These are phyloP conservation scores for Aphelidium insulamus DNA, from an alignment of 371 early-diverging fungal species.

Conservation along the genomic window DNA sequence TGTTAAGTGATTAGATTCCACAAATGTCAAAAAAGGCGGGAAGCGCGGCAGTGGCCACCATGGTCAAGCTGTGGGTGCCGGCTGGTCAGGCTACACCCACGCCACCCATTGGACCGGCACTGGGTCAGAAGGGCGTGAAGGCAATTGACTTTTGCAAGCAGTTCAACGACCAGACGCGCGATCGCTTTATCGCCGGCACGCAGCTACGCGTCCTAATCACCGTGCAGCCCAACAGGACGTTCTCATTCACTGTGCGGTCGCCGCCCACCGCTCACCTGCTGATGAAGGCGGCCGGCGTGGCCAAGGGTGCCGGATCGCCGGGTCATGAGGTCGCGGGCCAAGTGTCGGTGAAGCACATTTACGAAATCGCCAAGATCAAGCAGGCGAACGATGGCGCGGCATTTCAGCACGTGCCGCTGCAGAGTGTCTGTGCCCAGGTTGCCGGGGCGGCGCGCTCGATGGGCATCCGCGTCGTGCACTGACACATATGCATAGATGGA, in stretches of 20 bases:
- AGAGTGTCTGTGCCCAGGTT: constrained; percentile 46
- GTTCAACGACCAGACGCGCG: constrained; percentile 89
- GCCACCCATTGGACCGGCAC: constrained; percentile 88
- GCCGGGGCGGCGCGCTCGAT: constrained; percentile 59
- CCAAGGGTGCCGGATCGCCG: constrained; percentile 57
- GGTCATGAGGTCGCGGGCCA: constrained; percentile 51
- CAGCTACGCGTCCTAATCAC: constrained; percentile 67
- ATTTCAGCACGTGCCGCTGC: constrained; percentile 41
- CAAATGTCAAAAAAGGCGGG: too few relatives aligned
- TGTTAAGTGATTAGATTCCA: too few relatives aligned
- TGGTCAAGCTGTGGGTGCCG: constrained; percentile 42
- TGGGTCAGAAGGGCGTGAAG: constrained; percentile 92
- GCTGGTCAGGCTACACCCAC: constrained; percentile 86
- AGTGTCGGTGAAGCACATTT: constrained; percentile 73
- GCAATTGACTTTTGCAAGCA: constrained; percentile 96
- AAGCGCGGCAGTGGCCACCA: constrained; percentile 17
- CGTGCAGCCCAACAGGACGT: constrained; percentile 75
- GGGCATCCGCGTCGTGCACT: constrained; percentile 66
- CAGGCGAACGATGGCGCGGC: constrained; percentile 52
- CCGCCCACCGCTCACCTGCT: constrained; percentile 79
- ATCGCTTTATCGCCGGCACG: constrained; percentile 42
- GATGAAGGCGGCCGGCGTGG: constrained; percentile 71
- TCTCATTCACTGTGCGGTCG: constrained; percentile 62
- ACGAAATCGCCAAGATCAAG: constrained; percentile 83
- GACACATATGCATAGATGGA: too few relatives aligned